These are phyloP conservation scores for Trypanosoma melophagium DNA, from an alignment of 208 protist species.

Conservation along the genomic window DNA sequence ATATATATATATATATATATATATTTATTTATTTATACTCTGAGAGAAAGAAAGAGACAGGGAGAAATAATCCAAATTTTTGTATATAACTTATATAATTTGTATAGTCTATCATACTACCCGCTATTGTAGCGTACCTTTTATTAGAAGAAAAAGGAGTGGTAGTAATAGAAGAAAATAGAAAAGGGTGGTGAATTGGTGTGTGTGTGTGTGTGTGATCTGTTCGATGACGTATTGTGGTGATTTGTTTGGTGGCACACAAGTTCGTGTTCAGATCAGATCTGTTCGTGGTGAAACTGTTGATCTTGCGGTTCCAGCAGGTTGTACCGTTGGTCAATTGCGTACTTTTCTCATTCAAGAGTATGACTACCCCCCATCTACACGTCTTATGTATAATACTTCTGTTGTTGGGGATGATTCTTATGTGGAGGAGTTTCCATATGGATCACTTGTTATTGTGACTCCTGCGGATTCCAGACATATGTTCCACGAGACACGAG, in stretches of 20 bases:
- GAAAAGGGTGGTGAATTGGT: neutral
- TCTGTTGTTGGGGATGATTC: slow-evolving; percentile 24
- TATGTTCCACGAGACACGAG: neutral
- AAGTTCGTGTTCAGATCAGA: slow-evolving; percentile 53
- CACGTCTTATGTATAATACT: slow-evolving; percentile 44
- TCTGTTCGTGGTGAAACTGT: slow-evolving; percentile 74
- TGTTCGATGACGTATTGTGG: slow-evolving; percentile 40
- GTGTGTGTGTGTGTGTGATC: neutral
- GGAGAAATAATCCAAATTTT: neutral
- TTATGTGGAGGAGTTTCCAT: slow-evolving; percentile 59
- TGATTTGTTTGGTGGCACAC: slow-evolving; percentile 13
- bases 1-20: no score
- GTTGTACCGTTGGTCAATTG: slow-evolving; percentile 61
- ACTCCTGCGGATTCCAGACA: slow-evolving; percentile 25
- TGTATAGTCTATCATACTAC: no score
- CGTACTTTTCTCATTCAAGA: slow-evolving; percentile 61
- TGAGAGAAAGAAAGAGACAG: neutral
- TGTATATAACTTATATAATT: no score
- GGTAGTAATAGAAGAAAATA: slow-evolving; percentile 1
- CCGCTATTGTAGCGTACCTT: no score
- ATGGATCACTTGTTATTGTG: slow-evolving; percentile 65
- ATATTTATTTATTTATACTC: no score
- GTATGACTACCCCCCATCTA: slow-evolving; percentile 62
- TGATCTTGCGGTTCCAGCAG: slow-evolving; percentile 49
- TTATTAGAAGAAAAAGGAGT: neutral